Conservation (phyloP, 2,329 filamentous ascomycete genomes). For the Cladosporium sp. region DNA sequence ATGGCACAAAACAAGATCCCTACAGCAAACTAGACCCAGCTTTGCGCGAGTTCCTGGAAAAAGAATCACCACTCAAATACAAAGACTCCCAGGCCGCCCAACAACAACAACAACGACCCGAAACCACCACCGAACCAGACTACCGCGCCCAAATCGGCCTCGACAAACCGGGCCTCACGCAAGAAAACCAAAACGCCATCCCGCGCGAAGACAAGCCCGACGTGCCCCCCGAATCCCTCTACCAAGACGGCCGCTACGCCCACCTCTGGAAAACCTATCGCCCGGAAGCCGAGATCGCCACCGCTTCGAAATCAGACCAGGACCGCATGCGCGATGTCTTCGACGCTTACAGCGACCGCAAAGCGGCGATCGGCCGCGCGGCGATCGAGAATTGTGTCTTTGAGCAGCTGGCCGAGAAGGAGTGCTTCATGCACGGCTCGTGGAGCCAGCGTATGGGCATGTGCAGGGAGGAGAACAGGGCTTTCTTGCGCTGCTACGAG, state of each 20-base stretch:
- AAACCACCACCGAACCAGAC: conserved; percentile 25
- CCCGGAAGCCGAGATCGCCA: conserved; percentile 69
- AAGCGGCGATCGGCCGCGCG: conserved; percentile 72
- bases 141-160: conserved; percentile 38
- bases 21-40: conserved; percentile 77
- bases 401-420: conserved; percentile 79
- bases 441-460: conserved; percentile 71
- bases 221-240: conserved; percentile 59
- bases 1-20: conserved; percentile 56
- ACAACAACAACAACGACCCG: background rate
- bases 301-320: conserved; percentile 70
- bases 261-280: conserved; percentile 92
- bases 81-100: conserved; percentile 28
- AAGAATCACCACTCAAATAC: conserved; percentile 77
- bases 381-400: conserved; percentile 92
- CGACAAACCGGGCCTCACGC: conserved; percentile 27
- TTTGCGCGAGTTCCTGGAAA: conserved; percentile 80
- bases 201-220: conserved; percentile 38
- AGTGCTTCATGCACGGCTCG: conserved; percentile 76
- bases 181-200: conserved; percentile 27
- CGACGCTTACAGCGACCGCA: conserved; percentile 80
- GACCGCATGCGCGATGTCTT: conserved; percentile 80
- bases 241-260: conserved; percentile 72
- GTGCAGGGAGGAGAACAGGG: conserved; percentile 75
- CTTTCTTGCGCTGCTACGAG: conserved; percentile 83